Evolutionary conservation across 1,284 basidiomycete genomes (phyloP), one percentile per base, ranked within the genome.

Genomic region (Coniferiporia sulphurascens): DNA sequence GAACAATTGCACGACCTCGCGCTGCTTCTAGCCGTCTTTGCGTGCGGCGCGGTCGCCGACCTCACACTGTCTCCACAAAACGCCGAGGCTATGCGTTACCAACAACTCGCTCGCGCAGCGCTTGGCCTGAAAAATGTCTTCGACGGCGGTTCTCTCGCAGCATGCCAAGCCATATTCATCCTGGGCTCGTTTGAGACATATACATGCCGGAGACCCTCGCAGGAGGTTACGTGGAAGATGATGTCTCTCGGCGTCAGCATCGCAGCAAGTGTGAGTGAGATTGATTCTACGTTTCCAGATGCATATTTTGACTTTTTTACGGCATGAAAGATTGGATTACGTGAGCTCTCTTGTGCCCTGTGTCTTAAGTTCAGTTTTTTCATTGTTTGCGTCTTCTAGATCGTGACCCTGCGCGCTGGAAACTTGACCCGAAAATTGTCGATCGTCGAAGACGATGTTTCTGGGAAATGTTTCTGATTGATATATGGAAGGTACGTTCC

Each of bases 271-370:
- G 64, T 65, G 55, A 52, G 62, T 58, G 9, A 19, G n/a, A 21
- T 38, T 27, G n/a, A 27, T 50, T n/a, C 53, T 55, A 43, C 34
- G 22, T 54, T 45, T 57, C n/a, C 45, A 45, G 32, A 36, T 49
- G 2, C 17, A 50, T 55, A 43, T 15, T 48, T 15, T 48, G 34
- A 43, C 19, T 19, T 34, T 17, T 22, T 27, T 54, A 27, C 17
- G n/a, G n/a, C 49, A 4, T 52, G n/a, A n/a, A 65, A 27, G 64
- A 62, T 65, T 43, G 64, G 64, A 15, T 58, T 65, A 19, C 64
- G 64, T 65, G 55, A 46, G 60, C 22, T 4, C 46, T 7, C 13
- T 6, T 52, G 13, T 17, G n/a, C 41, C 35, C 17, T 34, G 12
- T 27, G 21, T 17, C 32, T 34, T 56, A 19, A 1, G 8, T 56